Evolutionary conservation across 2,329 filamentous ascomycete species (phyloP), one percentile per base, ranked within the genome.

Genomic region (Paraconiothyrium brasiliense): DNA sequence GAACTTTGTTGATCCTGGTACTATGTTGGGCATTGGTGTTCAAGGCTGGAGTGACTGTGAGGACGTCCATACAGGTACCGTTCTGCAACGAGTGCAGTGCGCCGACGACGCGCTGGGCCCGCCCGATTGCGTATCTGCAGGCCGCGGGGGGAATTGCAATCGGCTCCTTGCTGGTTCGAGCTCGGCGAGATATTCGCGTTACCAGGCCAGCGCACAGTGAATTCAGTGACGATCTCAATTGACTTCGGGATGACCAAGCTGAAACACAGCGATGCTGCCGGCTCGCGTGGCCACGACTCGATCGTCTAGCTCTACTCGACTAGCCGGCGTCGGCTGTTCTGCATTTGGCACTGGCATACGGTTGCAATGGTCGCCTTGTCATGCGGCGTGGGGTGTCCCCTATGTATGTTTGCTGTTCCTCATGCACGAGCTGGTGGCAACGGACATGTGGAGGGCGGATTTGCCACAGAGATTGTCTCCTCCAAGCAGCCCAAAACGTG

Each of bases 241-340:
- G 39, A 7, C 8, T 20, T 55, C 13, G 59, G 47, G 54, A 61
- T 58, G 32, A 55, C 48, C 32, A 44, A 54, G 54, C 54, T 61
- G 59, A 61, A 61, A 57, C 54, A 41, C 37, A 35, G 30, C 52
- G 39, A 41, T 41, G 7, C 16, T 20, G 39, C 14, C 39, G 39
- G 39, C 30, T 54, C 54, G 54, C 46, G 57, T 44, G 57, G 50
- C 34, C 41, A 47, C 50, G 57, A 47, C 57, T 52, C 57, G 57
- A 59, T 34, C 11, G 13, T 30, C 27, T 46, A 55, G 52, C 52
- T 41, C 4, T 7, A 51, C 5, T 20, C 48, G 48, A 51, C 52
- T 27, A 35, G 30, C 16, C 11, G 51, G 44, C 22, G 51, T 51
- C 35, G 16, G 51, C 43, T 43, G 22, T 24, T 24, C 27, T 32